These are phyloP conservation scores for Amanita polypyramis DNA, from an alignment of 768 basidiomycete species.

Conservation along the genomic window DNA sequence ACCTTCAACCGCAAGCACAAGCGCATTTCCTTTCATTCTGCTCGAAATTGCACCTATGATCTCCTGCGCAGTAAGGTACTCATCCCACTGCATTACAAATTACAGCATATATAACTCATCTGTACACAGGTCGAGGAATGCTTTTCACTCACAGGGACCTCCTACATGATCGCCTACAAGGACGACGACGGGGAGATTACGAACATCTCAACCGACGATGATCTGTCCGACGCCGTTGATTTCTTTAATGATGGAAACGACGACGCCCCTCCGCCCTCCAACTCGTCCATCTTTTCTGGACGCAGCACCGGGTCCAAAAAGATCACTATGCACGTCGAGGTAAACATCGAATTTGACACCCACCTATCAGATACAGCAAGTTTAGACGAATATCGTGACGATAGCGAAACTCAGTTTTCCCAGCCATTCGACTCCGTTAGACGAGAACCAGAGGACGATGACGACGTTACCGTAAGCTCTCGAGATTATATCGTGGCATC, in stretches of 20 bases:
- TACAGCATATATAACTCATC: constrained; percentile 6
- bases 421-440: constrained; percentile 32
- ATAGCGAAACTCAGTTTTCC: constrained; percentile 49
- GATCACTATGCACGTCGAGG: constrained; percentile 67
- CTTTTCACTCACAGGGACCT: constrained; percentile 60
- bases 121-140: constrained; percentile 67
- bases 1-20: constrained; percentile 65
- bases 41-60: constrained; percentile 70
- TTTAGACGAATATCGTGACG: constrained; percentile 56
- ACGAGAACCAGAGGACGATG: constrained; percentile 57
- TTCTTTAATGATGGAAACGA: constrained; percentile 76
- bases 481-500: constrained; percentile 35
- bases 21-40: constrained; percentile 70
- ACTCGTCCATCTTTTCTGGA: constrained; percentile 65
- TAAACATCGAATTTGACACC: constrained; percentile 84
- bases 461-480: constrained; percentile 66
- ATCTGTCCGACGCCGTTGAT: constrained; percentile 78
- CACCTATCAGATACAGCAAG: constrained; percentile 84
- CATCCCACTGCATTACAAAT: constrained; percentile 3
- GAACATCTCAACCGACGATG: constrained; percentile 55
- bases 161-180: constrained; percentile 71
- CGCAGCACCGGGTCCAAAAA: constrained; percentile 57
- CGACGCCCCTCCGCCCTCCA: constrained; percentile 60
- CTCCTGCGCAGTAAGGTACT: constrained; percentile 64
- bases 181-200: constrained; percentile 82